Evolutionary conservation across 2,329 filamentous ascomycete species (phyloP).

Genomic region (Sclerotinia glacialis): DNA sequence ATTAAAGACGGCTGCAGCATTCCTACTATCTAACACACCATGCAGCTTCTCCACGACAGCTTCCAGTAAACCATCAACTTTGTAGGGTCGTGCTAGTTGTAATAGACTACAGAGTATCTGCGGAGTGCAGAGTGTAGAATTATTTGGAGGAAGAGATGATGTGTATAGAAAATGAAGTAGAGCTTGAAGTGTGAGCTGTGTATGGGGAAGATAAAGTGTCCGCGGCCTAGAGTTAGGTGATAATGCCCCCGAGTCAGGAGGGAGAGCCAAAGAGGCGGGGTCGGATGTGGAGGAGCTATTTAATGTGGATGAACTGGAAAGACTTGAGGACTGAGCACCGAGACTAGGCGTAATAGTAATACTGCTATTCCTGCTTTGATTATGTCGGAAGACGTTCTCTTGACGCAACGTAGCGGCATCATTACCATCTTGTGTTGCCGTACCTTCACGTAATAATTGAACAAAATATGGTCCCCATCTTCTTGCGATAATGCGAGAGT

Average conservation of each 20-base stretch:
- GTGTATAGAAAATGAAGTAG: slow-evolving; percentile 94
- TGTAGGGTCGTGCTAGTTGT: slow-evolving; percentile 89
- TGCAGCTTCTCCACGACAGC: slow-evolving; percentile 90
- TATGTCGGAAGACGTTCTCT: slow-evolving; percentile 51
- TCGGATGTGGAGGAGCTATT: slow-evolving; percentile 33
- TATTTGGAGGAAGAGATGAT: slow-evolving; percentile 74
- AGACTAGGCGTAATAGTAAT: slow-evolving; percentile 77
- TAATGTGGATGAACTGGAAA: slow-evolving; percentile 49
- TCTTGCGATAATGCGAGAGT: slow-evolving; percentile 81
- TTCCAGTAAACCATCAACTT: slow-evolving; percentile 87
- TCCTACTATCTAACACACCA: slow-evolving; percentile 82
- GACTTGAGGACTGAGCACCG: slow-evolving; percentile 47
- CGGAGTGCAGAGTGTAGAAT: slow-evolving; percentile 80
- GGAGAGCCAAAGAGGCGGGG: slow-evolving; percentile 24
- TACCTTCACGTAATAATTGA: slow-evolving; percentile 76
- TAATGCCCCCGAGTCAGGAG: slow-evolving; percentile 48
- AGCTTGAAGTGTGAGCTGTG: slow-evolving; percentile 81
- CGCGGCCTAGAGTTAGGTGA: slow-evolving; percentile 69
- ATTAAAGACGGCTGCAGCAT: slow-evolving; percentile 96
- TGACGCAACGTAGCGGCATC: slow-evolving; percentile 76
- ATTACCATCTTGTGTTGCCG: slow-evolving; percentile 66
- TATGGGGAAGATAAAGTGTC: slow-evolving; percentile 90
- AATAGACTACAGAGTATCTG: slow-evolving; percentile 94
- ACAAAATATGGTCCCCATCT: slow-evolving; percentile 97
- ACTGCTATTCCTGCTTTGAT: slow-evolving; percentile 70